Evolutionary conservation across 495 filamentous ascomycete species (phyloP).

Genomic region (Parathielavia hyrcaniae): DNA sequence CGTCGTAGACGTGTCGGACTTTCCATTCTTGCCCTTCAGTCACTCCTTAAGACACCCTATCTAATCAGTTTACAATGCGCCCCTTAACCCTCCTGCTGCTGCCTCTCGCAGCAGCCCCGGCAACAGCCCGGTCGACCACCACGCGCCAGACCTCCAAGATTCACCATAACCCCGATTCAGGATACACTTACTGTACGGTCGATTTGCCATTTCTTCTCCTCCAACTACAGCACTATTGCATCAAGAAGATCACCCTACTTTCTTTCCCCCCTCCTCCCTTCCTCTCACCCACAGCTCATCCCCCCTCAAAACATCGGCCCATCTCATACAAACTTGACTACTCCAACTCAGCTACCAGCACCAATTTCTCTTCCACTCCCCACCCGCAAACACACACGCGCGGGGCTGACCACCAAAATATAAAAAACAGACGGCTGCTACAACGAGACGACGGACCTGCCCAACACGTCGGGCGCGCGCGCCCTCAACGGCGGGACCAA

Average conservation of each 20-base stretch:
- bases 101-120: not conserved
- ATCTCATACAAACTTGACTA: too few species aligned
- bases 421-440: conserved; percentile 36
- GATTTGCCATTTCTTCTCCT: too few species aligned
- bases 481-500: conserved; percentile 34
- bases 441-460: conserved; percentile 40
- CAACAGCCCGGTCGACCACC: too few species aligned
- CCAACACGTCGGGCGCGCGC: conserved; percentile 26
- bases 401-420: too few species aligned
- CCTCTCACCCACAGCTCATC: too few species aligned
- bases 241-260: conserved; percentile 16
- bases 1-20: not conserved
- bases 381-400: too few species aligned
- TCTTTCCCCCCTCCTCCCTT: too few species aligned
- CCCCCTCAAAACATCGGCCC: too few species aligned
- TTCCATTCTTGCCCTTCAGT: not conserved
- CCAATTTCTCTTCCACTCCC: too few species aligned
- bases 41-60: not conserved
- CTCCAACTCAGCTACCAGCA: too few species aligned
- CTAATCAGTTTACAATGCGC: not conserved
- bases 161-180: not conserved
- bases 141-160: not conserved
- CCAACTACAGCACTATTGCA: too few species aligned
- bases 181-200: conserved; percentile 26
- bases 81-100: not conserved